Conservation (phyloP, 2,329 filamentous ascomycete genomes). For the Aquanectria penicillioides region DNA sequence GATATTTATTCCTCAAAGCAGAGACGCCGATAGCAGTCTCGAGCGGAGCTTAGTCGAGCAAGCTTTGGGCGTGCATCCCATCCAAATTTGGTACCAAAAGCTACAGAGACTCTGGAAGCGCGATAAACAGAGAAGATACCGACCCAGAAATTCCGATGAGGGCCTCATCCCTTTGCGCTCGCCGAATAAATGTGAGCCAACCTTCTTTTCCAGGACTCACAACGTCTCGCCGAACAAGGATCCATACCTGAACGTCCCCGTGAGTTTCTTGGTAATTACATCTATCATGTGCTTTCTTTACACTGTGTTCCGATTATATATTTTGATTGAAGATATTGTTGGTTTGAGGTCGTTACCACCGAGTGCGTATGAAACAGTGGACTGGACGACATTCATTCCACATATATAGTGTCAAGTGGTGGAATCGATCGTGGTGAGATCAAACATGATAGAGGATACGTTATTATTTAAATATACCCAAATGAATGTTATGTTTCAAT, state of each 20-base stretch:
- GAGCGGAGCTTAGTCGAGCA: background rate
- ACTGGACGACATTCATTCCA: slow-evolving; percentile 19
- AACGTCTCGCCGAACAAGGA: slow-evolving; percentile 12
- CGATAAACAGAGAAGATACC: no score
- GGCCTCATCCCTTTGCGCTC: background rate
- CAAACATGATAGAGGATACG: no score
- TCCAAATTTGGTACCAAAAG: background rate
- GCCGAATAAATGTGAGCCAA: background rate
- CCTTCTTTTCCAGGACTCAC: slow-evolving; percentile 5
- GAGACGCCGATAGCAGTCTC: background rate
- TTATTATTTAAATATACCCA: no score
- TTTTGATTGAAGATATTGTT: slow-evolving; percentile 19
- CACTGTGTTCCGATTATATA: background rate
- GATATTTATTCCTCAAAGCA: slow-evolving; percentile 18
- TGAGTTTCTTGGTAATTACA: slow-evolving; percentile 5
- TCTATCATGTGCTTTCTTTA: slow-evolving; percentile 8
- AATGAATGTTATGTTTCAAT: no score
- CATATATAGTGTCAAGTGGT: slow-evolving; percentile 28
- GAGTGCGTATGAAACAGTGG: slow-evolving; percentile 13
- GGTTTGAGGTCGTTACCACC: slow-evolving; percentile 5
- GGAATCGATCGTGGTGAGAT: no score
- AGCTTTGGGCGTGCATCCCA: background rate
- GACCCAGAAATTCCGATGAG: background rate
- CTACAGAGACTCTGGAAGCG: background rate
- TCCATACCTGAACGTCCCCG: slow-evolving; percentile 2